Evolutionary conservation across 1,139 yeast species (phyloP).

Genomic region (Eremothecium coryli): DNA sequence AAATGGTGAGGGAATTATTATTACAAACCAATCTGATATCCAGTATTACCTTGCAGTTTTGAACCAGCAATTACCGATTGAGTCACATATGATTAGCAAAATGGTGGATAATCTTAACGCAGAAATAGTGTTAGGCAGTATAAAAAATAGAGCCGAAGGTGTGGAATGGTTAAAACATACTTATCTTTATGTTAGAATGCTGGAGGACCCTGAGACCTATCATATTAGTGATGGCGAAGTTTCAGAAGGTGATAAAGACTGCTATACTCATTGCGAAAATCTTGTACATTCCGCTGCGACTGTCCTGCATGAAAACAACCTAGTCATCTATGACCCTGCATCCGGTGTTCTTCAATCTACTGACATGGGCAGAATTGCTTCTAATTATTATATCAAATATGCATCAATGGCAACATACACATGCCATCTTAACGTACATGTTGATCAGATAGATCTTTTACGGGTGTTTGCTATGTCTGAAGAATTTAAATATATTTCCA

Average conservation of each 20-base stretch:
- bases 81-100: conserved; percentile 68
- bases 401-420: conserved; percentile 60
- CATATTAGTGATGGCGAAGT: conserved; percentile 53
- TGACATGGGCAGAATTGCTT: conserved; percentile 75
- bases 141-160: conserved; percentile 55
- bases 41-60: conserved; percentile 82
- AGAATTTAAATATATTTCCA: conserved; percentile 77
- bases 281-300: conserved; percentile 69
- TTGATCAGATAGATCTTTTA: conserved; percentile 64
- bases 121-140: conserved; percentile 69
- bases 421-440: conserved; percentile 52
- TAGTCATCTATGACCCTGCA: conserved; percentile 49
- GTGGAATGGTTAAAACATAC: conserved; percentile 73
- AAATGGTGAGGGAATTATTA: conserved; percentile 88
- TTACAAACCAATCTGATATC: conserved; percentile 77
- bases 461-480: conserved; percentile 71
- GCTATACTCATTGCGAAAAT: conserved; percentile 51
- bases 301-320: conserved; percentile 43
- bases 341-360: conserved; percentile 50
- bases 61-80: conserved; percentile 87
- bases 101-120: conserved; percentile 77
- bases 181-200: conserved; percentile 75
- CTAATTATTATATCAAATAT: conserved; percentile 76
- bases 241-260: conserved; percentile 44
- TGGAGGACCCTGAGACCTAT: conserved; percentile 61